Evolutionary conservation across 768 basidiomycete genomes (phyloP).

Genomic region (Boletus subcaerulescens): DNA sequence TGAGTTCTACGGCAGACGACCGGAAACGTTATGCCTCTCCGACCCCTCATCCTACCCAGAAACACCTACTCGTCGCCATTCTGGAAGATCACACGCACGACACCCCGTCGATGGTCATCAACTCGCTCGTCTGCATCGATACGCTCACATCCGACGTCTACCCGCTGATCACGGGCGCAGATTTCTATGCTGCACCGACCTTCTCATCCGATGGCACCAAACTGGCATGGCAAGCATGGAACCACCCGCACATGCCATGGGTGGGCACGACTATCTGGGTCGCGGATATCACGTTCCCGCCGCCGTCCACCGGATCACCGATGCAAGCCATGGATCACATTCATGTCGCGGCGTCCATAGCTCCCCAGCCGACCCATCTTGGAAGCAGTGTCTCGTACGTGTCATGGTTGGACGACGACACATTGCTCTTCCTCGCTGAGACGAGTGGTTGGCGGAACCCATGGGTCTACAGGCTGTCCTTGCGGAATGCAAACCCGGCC

Average conservation of each 20-base stretch:
- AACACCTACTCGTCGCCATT: neutral
- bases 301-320: neutral
- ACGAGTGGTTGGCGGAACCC: conserved; percentile 5
- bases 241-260: conserved; percentile 5
- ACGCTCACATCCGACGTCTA: neutral
- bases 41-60: neutral
- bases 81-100: neutral
- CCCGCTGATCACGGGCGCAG: neutral
- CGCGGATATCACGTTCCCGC: neutral
- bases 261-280: neutral
- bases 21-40: neutral
- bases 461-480: neutral
- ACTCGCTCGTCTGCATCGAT: conserved; percentile 1
- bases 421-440: conserved; percentile 1
- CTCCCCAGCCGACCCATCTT: neutral
- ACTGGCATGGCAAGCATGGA: conserved; percentile 1
- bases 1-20: neutral
- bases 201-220: conserved; percentile 2
- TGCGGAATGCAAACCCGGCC: neutral
- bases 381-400: conserved; percentile 3
- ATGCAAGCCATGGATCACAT: neutral
- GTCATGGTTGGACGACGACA: neutral
- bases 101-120: neutral
- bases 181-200: conserved; percentile 1
- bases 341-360: neutral